A percentile compares a stretch with the other conserved stretches of the same genome.
Conservation (phyloP, 495 filamentous ascomycete species). For the Lophium mytilinum region DNA sequence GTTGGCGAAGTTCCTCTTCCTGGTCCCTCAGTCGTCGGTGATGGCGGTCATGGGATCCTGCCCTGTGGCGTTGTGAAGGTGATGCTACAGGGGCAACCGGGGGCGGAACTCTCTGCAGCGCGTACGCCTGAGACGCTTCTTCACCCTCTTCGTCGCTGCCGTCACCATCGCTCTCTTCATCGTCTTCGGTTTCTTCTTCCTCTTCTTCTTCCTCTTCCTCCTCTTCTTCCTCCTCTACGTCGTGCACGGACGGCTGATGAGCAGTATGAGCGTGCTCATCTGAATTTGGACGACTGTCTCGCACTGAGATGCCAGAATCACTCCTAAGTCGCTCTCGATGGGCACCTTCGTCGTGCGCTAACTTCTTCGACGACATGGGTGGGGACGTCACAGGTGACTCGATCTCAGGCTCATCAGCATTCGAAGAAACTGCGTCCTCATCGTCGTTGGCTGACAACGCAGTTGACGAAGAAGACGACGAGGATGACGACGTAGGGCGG, state of each 20-base stretch:
- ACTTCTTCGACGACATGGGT: background rate
- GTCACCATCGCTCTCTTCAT: slow-evolving; percentile 26
- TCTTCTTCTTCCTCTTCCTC: background rate
- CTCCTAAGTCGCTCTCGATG: slow-evolving; percentile 9
- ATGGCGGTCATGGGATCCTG: slow-evolving; percentile 5
- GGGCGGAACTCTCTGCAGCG: slow-evolving; percentile 13
- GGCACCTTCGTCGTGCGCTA: background rate
- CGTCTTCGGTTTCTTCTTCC: slow-evolving; percentile 11
- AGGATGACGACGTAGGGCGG: slow-evolving; percentile 4
- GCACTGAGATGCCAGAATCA: slow-evolving; percentile 17
- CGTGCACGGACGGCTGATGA: background rate
- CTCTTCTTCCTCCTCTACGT: slow-evolving; percentile 3
- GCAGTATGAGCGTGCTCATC: background rate
- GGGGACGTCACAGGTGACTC: slow-evolving; percentile 19
- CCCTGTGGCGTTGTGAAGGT: slow-evolving; percentile 8
- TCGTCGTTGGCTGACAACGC: slow-evolving; percentile 1
- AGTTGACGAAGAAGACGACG: slow-evolving; percentile 6
- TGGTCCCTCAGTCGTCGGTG: slow-evolving; percentile 12
- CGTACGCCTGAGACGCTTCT: slow-evolving; percentile 11
- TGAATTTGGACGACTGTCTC: slow-evolving; percentile 17
- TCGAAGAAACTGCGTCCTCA: slow-evolving; percentile 6
- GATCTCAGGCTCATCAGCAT: slow-evolving; percentile 3
- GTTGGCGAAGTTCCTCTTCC: slow-evolving; percentile 23
- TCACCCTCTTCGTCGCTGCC: slow-evolving; percentile 28
- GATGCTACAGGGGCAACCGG: slow-evolving; percentile 12